Evolutionary conservation across 2,329 filamentous ascomycete genomes (phyloP).

Genomic region (Epichloe typhina): DNA sequence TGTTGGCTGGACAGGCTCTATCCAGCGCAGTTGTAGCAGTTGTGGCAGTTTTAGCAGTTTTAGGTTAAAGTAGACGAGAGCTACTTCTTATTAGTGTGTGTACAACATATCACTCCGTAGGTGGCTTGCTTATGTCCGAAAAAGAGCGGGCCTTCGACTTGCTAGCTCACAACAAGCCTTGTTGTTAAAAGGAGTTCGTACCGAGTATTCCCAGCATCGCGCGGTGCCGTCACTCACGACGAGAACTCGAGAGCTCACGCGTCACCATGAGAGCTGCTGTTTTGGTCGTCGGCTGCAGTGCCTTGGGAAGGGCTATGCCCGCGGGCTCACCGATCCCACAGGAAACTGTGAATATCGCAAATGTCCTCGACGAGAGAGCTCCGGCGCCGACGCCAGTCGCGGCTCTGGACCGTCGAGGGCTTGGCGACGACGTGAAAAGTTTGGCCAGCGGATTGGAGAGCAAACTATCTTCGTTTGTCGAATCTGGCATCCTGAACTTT

Average conservation of each 20-base stretch:
- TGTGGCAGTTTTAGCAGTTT: too few relatives aligned
- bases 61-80: too few relatives aligned
- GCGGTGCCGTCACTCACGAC: background rate
- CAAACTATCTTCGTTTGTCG: conserved; percentile 44
- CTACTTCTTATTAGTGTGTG: too few relatives aligned
- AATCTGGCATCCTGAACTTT: conserved; percentile 52
- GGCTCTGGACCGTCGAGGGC: conserved; percentile 17
- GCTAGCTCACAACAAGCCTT: too few relatives aligned
- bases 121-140: background rate
- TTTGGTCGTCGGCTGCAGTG: conserved; percentile 1
- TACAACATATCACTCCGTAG: background rate
- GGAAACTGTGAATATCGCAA: background rate
- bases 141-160: too few relatives aligned
- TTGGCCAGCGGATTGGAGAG: conserved; percentile 39
- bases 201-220: background rate
- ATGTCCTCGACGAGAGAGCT: conserved; percentile 6
- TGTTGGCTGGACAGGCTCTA: too few relatives aligned
- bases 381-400: conserved; percentile 14
- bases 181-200: too few relatives aligned
- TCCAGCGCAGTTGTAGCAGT: too few relatives aligned
- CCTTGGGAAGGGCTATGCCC: background rate
- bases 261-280: conserved; percentile 1
- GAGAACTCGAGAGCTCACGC: background rate
- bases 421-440: conserved; percentile 31
- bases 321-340: background rate